Evolutionary conservation across 2,329 filamentous ascomycete genomes (phyloP).

Genomic region (Microsporum canis): DNA sequence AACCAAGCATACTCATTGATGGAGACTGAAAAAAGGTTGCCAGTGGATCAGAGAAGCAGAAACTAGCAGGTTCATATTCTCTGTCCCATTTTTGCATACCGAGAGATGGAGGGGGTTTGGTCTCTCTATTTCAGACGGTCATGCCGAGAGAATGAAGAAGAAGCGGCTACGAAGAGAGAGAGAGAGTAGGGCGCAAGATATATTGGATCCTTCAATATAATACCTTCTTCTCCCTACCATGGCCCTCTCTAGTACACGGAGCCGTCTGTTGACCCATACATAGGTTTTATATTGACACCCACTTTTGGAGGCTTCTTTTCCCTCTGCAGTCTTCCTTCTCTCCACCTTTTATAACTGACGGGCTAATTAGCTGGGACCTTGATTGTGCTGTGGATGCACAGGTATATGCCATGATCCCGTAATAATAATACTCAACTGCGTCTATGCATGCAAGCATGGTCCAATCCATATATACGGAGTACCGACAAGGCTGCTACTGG

Average conservation of each 20-base stretch:
- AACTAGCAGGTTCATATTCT: neutral
- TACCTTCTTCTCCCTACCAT: neutral
- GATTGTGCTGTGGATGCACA: neutral
- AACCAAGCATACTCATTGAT: neutral
- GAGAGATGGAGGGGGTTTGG: neutral
- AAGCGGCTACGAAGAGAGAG: neutral
- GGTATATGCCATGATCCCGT: constrained; percentile 2
- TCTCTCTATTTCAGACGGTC: neutral
- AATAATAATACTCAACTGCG: constrained; percentile 2
- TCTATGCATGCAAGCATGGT: constrained; percentile 1
- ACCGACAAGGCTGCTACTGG: neutral
- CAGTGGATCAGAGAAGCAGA: neutral
- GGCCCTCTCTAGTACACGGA: neutral
- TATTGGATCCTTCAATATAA: neutral
- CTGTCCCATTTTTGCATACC: neutral
- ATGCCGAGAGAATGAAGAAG: neutral
- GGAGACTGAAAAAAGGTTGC: neutral
- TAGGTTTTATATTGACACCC: neutral
- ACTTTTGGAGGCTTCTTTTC: neutral
- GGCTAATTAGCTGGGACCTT: neutral
- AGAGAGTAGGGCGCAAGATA: neutral
- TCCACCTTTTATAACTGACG: neutral
- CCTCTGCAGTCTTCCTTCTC: neutral
- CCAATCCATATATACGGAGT: neutral
- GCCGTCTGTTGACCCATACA: neutral